Evolutionary conservation across 805 yeast genomes (phyloP).

Genomic region (Pichia thaimueangensis): DNA sequence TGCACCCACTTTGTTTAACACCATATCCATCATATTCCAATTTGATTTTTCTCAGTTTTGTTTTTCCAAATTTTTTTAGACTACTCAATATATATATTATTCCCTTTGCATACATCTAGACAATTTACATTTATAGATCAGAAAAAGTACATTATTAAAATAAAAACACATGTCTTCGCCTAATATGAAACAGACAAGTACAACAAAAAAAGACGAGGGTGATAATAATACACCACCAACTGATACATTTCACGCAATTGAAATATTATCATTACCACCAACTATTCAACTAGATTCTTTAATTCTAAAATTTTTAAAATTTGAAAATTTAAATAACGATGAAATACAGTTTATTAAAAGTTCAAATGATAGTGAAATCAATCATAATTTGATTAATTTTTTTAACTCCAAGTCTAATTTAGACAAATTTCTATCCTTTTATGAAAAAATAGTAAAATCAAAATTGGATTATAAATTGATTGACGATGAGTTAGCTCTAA

Average conservation of each 20-base stretch:
- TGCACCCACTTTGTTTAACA: too few species aligned
- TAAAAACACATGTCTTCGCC: too few species aligned
- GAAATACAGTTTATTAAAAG: constrained; percentile 19
- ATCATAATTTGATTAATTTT: constrained; percentile 17
- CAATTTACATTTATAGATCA: too few species aligned
- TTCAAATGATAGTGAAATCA: constrained; percentile 13
- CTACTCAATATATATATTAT: too few species aligned
- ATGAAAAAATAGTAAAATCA: constrained; percentile 2
- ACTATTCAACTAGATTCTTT: constrained; percentile 14
- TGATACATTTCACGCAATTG: background rate
- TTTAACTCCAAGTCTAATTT: constrained; percentile 14
- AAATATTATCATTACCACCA: constrained; percentile 2
- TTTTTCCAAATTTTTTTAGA: too few species aligned
- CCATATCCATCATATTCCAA: too few species aligned
- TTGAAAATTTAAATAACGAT: constrained; percentile 9
- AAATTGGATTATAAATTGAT: constrained; percentile 15
- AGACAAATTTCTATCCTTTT: constrained; percentile 16
- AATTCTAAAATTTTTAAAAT: constrained; percentile 16
- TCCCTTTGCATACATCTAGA: too few species aligned
- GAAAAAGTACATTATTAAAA: too few species aligned
- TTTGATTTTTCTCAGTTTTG: too few species aligned
- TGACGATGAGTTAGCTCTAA: constrained; percentile 15
- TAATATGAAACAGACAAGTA: background rate
- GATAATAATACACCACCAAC: background rate
- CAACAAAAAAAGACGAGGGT: background rate